phyloP scores from a whole-genome alignment of 2,329 filamentous ascomycete genomes.

The Emergomyces pasteurianus region DNA sequence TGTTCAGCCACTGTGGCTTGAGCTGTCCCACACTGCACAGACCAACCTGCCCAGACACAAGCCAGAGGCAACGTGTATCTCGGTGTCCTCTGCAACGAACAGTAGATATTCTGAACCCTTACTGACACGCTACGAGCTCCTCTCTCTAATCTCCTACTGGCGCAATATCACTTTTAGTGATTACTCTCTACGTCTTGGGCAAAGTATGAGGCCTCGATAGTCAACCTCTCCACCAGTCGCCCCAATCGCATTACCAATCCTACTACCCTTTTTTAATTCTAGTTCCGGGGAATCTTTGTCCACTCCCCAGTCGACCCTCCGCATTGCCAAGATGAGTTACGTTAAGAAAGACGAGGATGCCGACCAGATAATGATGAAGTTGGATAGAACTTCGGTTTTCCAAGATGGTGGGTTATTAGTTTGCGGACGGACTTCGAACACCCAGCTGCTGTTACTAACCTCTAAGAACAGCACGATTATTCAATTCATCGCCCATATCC shows the following conservation, averaged over 20 bases:
- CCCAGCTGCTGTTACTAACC: constrained; percentile 7
- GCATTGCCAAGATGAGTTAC: constrained; percentile 61
- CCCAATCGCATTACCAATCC: background rate
- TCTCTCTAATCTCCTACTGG: background rate
- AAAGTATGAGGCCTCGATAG: constrained; percentile 24
- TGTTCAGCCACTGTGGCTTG: constrained; percentile 13
- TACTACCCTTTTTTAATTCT: background rate
- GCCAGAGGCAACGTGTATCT: constrained; percentile 12
- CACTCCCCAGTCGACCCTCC: constrained; percentile 11
- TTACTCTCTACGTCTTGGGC: background rate
- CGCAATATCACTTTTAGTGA: background rate
- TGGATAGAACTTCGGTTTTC: constrained; percentile 95
- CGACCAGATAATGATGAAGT: constrained; percentile 85
- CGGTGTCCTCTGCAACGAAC: background rate
- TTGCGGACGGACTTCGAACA: constrained; percentile 12
- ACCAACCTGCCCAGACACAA: background rate
- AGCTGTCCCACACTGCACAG: constrained; percentile 7
- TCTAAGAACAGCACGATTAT: constrained; percentile 62
- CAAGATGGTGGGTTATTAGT: constrained; percentile 66
- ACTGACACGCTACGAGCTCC: background rate
- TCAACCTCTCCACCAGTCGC: background rate
- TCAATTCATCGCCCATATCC: constrained; percentile 95
- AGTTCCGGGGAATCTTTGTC: background rate
- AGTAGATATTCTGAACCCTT: background rate
- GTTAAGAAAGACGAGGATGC: constrained; percentile 99